These are phyloP conservation scores for Nicotiana noctiflora DNA, from an alignment of 257 asterid species.

Conservation along the genomic window DNA sequence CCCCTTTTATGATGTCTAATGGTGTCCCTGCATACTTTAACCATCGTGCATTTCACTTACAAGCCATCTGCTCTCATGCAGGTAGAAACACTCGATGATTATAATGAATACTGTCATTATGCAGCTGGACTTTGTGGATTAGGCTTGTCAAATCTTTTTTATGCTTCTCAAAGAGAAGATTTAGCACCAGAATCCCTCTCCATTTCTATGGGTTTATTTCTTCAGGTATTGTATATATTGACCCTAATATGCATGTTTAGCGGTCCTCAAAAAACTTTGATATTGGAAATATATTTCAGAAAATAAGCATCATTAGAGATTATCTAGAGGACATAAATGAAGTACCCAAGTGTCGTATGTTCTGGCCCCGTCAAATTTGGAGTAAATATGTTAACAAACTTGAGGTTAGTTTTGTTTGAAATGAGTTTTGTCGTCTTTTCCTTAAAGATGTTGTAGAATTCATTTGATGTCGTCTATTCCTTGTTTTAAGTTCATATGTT, in stretches of 20 bases:
- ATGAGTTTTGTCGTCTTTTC: not conserved
- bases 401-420: constrained; percentile 36
- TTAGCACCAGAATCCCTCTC: constrained; percentile 58
- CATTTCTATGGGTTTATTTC: constrained; percentile 87
- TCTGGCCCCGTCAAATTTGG: constrained; percentile 94
- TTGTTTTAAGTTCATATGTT: too few species aligned
- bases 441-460: not conserved
- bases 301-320: constrained; percentile 79
- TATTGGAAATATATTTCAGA: constrained; percentile 30
- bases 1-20: too few species aligned
- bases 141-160: constrained; percentile 81
- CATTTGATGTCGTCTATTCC: too few species aligned
- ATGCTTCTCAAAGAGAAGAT: constrained; percentile 80
- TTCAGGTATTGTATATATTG: constrained; percentile 44
- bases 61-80: constrained; percentile 12
- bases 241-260: not conserved
- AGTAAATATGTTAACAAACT: constrained; percentile 77
- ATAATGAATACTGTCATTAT: constrained; percentile 87
- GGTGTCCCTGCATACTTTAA: too few species aligned
- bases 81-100: constrained; percentile 65
- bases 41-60: not conserved
- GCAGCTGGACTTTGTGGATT: constrained; percentile 92
- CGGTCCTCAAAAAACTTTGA: not conserved
- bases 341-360: constrained; percentile 83
- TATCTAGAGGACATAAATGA: constrained; percentile 18